Evolutionary conservation across 352 stramenopile genomes (phyloP), one percentile per base, ranked within the genome.

Genomic region (Pythium folliculosum): DNA sequence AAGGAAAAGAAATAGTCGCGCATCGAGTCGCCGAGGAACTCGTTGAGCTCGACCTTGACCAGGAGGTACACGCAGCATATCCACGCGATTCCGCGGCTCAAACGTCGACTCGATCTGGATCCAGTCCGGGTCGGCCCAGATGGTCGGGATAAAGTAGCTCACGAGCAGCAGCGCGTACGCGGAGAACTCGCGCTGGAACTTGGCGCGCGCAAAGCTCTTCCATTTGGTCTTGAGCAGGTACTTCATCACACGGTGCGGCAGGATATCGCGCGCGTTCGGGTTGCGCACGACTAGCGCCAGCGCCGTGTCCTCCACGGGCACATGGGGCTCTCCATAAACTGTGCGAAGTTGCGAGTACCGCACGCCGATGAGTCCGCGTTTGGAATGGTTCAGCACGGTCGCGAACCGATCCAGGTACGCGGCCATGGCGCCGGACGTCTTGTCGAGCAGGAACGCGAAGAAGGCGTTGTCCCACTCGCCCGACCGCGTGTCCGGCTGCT

Each of bases 391-490:
- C 1, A 80, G 61, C 27, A 74, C 70, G 8, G 66, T 76, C 14
- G 78, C 78, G 51, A 90, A 90, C 8, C 52, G 65, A 62, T 90
- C 82, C 47, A 90, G 62, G 48, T 85, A 89, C 37, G 80, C 68
- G 9, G 48, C 56, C 1, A 76, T 71, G 1, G 77, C 75, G 5
- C 62, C 75, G 0, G 82, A 77, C 1, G 80, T 81, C 65, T 90
- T 88, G 27, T 72, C 68, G 10, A 90, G 63, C n/a, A 90, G 22
- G 60, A 80, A 77, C 25, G 64, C 65, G 50, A 90, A 90, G 62
- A 90, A 82, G 21, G 65, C 57, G 21, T 67, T 65, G 60, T 88
- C 75, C 71, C 77, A 90, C 14, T 56, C 53, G 47, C 69, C 72
- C 1, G 72, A 73, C 72, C 72, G 78, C 27, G 74, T 81, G 5